These are phyloP conservation scores for Pseudogymnoascus sp. DNA, from an alignment of 2,329 filamentous ascomycete genomes.

Conservation along the genomic window DNA sequence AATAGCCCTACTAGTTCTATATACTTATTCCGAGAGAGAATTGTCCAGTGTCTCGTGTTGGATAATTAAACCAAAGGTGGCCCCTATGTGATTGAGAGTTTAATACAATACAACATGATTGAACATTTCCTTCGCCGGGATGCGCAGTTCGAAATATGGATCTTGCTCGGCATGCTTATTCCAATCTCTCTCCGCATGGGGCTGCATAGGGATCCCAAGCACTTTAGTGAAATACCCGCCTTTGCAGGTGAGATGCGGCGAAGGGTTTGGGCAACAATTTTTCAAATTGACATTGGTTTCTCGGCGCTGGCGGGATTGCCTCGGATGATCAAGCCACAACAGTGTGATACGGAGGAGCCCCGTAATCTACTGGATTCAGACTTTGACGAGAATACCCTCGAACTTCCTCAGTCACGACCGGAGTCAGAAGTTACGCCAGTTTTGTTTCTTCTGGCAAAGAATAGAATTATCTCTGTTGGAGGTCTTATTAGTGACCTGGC, in stretches of 20 bases:
- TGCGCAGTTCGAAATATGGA: constrained; percentile 36
- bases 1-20: constrained; percentile 20
- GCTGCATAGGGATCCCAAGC: constrained; percentile 70
- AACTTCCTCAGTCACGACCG: constrained; percentile 26
- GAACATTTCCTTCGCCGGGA: constrained; percentile 28
- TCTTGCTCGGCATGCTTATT: constrained; percentile 47
- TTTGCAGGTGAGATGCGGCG: constrained; percentile 74
- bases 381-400: constrained; percentile 29
- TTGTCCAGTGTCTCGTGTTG: constrained; percentile 26
- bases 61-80: constrained; percentile 25
- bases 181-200: constrained; percentile 56
- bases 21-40: constrained; percentile 25
- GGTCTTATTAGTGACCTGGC: constrained; percentile 44
- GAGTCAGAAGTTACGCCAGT: constrained; percentile 22
- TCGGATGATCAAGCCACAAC: constrained; percentile 62
- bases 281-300: constrained; percentile 68
- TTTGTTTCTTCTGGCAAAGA: constrained; percentile 38
- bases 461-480: constrained; percentile 40
- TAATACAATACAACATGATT: constrained; percentile 21
- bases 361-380: constrained; percentile 49
- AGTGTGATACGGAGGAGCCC: constrained; percentile 69
- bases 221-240: constrained; percentile 62
- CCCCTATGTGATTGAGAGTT: constrained; percentile 24
- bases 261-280: constrained; percentile 61
- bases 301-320: constrained; percentile 61